phyloP scores from a whole-genome alignment of 768 basidiomycete genomes.

The Leucosporidium scottii region DNA sequence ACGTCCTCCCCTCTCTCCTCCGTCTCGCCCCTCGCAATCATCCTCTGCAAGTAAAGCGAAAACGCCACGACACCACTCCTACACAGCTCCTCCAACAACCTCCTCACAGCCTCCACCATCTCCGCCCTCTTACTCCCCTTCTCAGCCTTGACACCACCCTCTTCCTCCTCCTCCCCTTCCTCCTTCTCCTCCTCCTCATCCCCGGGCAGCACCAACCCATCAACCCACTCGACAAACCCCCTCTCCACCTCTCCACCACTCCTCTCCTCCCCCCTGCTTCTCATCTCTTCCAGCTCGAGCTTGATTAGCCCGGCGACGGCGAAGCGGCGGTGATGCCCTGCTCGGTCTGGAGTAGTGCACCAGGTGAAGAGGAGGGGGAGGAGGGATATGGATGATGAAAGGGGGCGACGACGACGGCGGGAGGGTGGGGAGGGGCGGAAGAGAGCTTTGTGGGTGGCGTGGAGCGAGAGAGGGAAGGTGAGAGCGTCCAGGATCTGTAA shows the following conservation, averaged over 20 bases:
- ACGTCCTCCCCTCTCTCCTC: slow-evolving; percentile 3
- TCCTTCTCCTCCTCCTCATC: neutral
- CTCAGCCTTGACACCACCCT: too few species aligned
- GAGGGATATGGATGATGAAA: neutral
- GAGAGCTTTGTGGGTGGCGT: neutral
- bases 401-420: neutral
- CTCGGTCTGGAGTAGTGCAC: slow-evolving; percentile 11
- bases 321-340: slow-evolving; percentile 9
- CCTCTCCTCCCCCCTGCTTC: neutral
- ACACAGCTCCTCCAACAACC: slow-evolving; percentile 21
- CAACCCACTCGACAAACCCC: slow-evolving; percentile 27
- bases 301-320: slow-evolving; percentile 14
- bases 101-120: neutral
- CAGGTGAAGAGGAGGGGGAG: slow-evolving; percentile 26
- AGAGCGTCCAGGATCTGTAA: slow-evolving; percentile 14
- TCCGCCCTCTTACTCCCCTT: too few species aligned
- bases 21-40: slow-evolving; percentile 34
- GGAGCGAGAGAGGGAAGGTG: slow-evolving; percentile 10
- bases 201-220: neutral
- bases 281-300: neutral
- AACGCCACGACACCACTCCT: slow-evolving; percentile 18
- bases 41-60: slow-evolving; percentile 27
- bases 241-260: slow-evolving; percentile 6
- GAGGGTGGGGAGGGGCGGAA: slow-evolving; percentile 1
- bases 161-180: too few species aligned